phyloP scores from a whole-genome alignment of 495 filamentous ascomycete genomes.

The Penicillium desertorum region DNA sequence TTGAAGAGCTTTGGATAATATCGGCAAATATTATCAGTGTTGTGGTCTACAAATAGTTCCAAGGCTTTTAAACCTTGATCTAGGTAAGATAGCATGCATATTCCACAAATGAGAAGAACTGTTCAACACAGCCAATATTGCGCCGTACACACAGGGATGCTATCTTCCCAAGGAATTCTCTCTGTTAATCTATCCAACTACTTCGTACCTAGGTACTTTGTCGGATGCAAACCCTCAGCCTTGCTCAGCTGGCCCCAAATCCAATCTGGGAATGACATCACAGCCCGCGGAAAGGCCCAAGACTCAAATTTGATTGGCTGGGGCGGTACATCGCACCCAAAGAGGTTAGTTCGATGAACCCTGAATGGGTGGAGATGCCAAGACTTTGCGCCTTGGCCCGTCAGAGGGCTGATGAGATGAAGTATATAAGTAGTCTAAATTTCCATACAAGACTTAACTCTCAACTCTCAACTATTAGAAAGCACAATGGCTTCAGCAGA shows the following conservation, averaged over 20 bases:
- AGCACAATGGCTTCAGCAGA: neutral
- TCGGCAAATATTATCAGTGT: neutral
- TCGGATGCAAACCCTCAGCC: neutral
- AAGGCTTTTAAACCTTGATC: neutral
- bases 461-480: neutral
- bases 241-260: neutral
- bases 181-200: neutral
- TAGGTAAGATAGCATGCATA: neutral
- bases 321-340: conserved; percentile 1
- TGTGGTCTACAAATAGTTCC: neutral
- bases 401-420: neutral
- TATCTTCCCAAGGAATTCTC: neutral
- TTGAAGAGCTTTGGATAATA: neutral
- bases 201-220: neutral
- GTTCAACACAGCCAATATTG: neutral
- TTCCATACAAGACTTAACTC: neutral
- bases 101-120: neutral
- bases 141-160: neutral
- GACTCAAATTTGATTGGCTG: neutral
- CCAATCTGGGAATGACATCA: conserved; percentile 7
- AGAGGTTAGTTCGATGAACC: neutral
- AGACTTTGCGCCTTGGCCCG: conserved; percentile 1
- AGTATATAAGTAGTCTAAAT: neutral
- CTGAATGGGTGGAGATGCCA: neutral
- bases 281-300: neutral